A percentile compares a stretch with the other conserved stretches of the same genome.
Conservation (phyloP, 192 early-diverging fungal genomes). For the Backusella macrospora region DNA sequence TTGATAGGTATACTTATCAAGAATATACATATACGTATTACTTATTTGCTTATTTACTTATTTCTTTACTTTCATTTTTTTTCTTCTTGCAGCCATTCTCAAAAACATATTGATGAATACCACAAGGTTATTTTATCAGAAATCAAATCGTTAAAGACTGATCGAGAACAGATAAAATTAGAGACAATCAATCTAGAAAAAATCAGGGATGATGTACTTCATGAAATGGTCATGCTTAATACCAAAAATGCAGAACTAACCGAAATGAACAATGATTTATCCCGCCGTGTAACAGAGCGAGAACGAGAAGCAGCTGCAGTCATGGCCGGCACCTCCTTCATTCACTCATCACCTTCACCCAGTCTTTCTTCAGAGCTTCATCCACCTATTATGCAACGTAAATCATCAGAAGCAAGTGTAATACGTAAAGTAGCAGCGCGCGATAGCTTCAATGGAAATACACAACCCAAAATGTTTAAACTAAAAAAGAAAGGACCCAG, state of each 20-base stretch:
- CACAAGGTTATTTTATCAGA: slow-evolving; percentile 49
- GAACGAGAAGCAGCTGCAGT: slow-evolving; percentile 44
- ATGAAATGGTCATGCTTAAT: slow-evolving; percentile 55
- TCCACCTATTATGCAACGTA: slow-evolving; percentile 25
- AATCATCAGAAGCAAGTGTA: slow-evolving; percentile 28
- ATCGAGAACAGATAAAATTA: slow-evolving; percentile 46
- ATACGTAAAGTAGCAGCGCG: slow-evolving; percentile 31
- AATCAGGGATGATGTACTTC: slow-evolving; percentile 52
- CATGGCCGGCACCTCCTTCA: slow-evolving; percentile 43
- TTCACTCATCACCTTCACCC: slow-evolving; percentile 29
- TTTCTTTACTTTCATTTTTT: background rate
- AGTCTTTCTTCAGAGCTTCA: slow-evolving; percentile 25
- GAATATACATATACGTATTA: no score
- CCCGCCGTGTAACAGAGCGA: slow-evolving; percentile 39
- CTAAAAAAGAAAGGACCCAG: slow-evolving; percentile 51
- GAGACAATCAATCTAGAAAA: slow-evolving; percentile 50
- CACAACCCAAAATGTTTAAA: slow-evolving; percentile 56
- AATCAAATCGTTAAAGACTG: slow-evolving; percentile 48
- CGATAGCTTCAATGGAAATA: slow-evolving; percentile 42
- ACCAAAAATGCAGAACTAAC: slow-evolving; percentile 56
- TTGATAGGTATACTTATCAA: slow-evolving; percentile 33
- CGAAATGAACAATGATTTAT: slow-evolving; percentile 60
- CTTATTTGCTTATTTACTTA: slow-evolving; percentile 12
- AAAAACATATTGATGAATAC: slow-evolving; percentile 39
- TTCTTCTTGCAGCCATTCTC: background rate